phyloP scores from a whole-genome alignment of 495 filamentous ascomycete genomes.

The Umbilicaria muhlenbergii region DNA sequence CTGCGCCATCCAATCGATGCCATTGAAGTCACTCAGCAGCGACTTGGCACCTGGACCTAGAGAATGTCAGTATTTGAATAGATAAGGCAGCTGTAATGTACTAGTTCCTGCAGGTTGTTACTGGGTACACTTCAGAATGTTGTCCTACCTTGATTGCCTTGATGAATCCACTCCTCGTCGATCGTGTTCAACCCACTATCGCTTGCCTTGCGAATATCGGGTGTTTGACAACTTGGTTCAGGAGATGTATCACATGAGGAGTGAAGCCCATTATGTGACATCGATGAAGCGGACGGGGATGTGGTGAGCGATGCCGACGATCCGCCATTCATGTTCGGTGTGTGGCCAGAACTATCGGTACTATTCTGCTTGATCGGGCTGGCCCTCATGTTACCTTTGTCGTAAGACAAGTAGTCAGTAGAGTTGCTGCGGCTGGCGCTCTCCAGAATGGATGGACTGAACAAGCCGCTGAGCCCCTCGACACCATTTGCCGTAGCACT shows the following conservation, averaged over 20 bases:
- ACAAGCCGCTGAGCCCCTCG: constrained; percentile 24
- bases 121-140: constrained; percentile 44
- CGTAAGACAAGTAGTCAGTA: constrained; percentile 8
- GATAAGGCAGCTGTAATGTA: too few relatives aligned
- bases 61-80: constrained; percentile 22
- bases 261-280: constrained; percentile 18
- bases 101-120: constrained; percentile 39
- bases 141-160: constrained; percentile 37
- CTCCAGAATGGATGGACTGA: constrained; percentile 29
- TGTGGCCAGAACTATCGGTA: constrained; percentile 7
- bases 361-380: constrained; percentile 1
- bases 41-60: constrained; percentile 8
- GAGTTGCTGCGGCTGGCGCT: constrained; percentile 12
- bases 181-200: constrained; percentile 15
- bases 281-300: constrained; percentile 46
- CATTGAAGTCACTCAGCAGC: constrained; percentile 20
- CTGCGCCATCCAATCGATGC: constrained; percentile 63
- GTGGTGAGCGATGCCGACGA: constrained; percentile 21
- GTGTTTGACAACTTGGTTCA: constrained; percentile 45
- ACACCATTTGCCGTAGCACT: constrained; percentile 21
- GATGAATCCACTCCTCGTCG: constrained; percentile 16
- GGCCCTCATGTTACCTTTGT: constrained; percentile 1
- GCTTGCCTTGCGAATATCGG: constrained; percentile 15
- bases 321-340: constrained; percentile 6
- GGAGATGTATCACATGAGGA: constrained; percentile 84